A percentile compares a stretch with the other conserved stretches of the same genome.
phyloP scores from a whole-genome alignment of 805 yeast genomes.

The Debaryomyces tyrocola region DNA sequence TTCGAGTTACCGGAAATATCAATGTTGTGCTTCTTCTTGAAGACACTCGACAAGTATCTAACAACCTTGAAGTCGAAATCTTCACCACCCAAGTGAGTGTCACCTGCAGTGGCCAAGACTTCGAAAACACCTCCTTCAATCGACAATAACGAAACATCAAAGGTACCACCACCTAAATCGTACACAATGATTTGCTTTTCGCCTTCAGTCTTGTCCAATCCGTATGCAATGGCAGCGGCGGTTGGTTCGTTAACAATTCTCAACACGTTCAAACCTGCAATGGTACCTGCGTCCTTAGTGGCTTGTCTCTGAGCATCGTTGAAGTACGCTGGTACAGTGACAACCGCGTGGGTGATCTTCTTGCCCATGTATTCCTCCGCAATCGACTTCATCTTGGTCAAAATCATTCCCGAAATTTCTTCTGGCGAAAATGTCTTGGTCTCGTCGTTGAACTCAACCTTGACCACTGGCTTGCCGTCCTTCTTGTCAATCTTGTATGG shows the following conservation, averaged over 20 bases:
- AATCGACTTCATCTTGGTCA: conserved; percentile 84
- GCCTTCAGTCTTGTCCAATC: conserved; percentile 54
- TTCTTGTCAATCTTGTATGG: conserved; percentile 76
- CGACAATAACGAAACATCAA: conserved; percentile 79
- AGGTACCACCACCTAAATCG: conserved; percentile 53
- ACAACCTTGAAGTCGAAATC: conserved; percentile 48
- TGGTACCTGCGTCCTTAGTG: conserved; percentile 91
- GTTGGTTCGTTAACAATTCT: conserved; percentile 90
- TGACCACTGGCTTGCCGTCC: conserved; percentile 73
- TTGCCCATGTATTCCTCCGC: conserved; percentile 45
- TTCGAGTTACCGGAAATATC: conserved; percentile 41
- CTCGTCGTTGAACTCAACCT: conserved; percentile 82
- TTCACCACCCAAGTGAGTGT: conserved; percentile 53
- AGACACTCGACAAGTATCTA: conserved; percentile 40
- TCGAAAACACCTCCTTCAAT: conserved; percentile 51
- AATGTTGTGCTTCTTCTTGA: conserved; percentile 47
- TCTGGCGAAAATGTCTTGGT: conserved; percentile 84
- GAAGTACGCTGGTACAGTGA: conserved; percentile 93
- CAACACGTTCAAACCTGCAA: conserved; percentile 88
- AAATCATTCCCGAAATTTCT: conserved; percentile 87
- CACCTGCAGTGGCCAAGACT: conserved; percentile 51
- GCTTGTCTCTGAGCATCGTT: conserved; percentile 98
- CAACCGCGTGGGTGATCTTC: conserved; percentile 71
- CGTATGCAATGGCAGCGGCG: conserved; percentile 66
- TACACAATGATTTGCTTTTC: conserved; percentile 49